phyloP scores from a whole-genome alignment of 2,329 filamentous ascomycete species.

The Acrodontium crateriforme region DNA sequence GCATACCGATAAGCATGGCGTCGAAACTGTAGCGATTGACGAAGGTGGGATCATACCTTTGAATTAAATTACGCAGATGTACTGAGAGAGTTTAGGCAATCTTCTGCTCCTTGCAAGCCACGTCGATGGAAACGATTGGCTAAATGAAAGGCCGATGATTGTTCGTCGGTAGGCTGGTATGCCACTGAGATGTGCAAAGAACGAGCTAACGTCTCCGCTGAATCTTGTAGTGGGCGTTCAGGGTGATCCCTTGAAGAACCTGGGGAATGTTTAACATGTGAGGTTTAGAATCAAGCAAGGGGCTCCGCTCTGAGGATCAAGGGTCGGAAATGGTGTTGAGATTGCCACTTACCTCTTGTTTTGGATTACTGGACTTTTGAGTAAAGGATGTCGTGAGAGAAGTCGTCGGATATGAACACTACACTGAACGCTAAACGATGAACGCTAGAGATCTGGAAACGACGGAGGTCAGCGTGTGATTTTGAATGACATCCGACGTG shows the following conservation, averaged over 20 bases:
- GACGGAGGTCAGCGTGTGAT: constrained; percentile 3
- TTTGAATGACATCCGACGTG: background rate
- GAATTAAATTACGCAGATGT: constrained; percentile 34
- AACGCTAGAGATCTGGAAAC: constrained; percentile 10
- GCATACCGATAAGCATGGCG: no score
- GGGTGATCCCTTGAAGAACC: constrained; percentile 26
- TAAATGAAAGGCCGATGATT: constrained; percentile 23
- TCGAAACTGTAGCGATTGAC: no score
- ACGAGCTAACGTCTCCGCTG: constrained; percentile 42
- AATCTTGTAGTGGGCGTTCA: constrained; percentile 17
- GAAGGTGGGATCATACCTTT: no score
- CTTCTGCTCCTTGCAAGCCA: constrained; percentile 24
- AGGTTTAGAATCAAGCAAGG: no score
- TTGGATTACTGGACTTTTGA: no score
- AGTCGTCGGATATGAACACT: constrained; percentile 1
- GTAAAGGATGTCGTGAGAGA: no score
- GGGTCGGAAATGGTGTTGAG: no score
- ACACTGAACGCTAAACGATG: constrained; percentile 5
- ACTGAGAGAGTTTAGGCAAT: constrained; percentile 16
- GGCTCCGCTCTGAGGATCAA: no score
- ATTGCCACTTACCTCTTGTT: no score
- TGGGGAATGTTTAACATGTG: constrained; percentile 31
- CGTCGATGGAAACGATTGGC: constrained; percentile 27
- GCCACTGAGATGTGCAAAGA: constrained; percentile 30
- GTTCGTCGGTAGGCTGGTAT: constrained; percentile 17